phyloP scores from a whole-genome alignment of 805 yeast species.

The Yueomyces sp. region DNA sequence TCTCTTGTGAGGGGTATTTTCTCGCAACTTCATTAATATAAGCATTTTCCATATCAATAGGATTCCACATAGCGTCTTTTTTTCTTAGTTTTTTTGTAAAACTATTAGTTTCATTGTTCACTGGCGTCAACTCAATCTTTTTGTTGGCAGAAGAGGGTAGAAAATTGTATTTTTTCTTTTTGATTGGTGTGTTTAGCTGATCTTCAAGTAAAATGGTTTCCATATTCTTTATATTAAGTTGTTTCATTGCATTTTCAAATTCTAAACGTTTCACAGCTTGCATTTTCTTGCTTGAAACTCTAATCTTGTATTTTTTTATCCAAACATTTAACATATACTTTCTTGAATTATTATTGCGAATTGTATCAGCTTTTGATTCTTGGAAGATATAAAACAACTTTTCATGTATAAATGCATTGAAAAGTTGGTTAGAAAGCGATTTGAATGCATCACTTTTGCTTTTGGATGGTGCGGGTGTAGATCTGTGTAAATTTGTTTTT shows the following conservation, averaged over 20 bases:
- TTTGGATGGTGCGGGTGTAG: slow-evolving; percentile 2
- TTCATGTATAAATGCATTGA: slow-evolving; percentile 48
- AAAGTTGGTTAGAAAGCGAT: slow-evolving; percentile 40
- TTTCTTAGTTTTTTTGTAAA: slow-evolving; percentile 21
- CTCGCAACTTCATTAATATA: slow-evolving; percentile 6
- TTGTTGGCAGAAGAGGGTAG: slow-evolving; percentile 13
- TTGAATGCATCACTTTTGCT: slow-evolving; percentile 4
- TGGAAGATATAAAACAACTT: slow-evolving; percentile 31
- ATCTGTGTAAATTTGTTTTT: too few relatives aligned
- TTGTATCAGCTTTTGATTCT: slow-evolving; percentile 33
- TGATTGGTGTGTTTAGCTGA: slow-evolving; percentile 19
- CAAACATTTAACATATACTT: slow-evolving; percentile 17
- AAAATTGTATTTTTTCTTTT: slow-evolving; percentile 1
- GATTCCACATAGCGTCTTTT: slow-evolving; percentile 34
- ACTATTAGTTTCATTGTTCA: slow-evolving; percentile 17
- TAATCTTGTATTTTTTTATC: slow-evolving; percentile 21
- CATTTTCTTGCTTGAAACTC: slow-evolving; percentile 15
- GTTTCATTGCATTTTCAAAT: slow-evolving; percentile 20
- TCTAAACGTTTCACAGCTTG: slow-evolving; percentile 31
- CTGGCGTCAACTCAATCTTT: slow-evolving; percentile 12
- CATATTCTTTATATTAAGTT: slow-evolving; percentile 6
- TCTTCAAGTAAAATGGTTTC: too few relatives aligned
- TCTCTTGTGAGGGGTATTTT: slow-evolving; percentile 1
- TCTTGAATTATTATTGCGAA: slow-evolving; percentile 24
- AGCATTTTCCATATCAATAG: slow-evolving; percentile 27